Evolutionary conservation across 176 grass and related monocot genomes (phyloP).

Genomic region (Rhynchospora tenuis): DNA sequence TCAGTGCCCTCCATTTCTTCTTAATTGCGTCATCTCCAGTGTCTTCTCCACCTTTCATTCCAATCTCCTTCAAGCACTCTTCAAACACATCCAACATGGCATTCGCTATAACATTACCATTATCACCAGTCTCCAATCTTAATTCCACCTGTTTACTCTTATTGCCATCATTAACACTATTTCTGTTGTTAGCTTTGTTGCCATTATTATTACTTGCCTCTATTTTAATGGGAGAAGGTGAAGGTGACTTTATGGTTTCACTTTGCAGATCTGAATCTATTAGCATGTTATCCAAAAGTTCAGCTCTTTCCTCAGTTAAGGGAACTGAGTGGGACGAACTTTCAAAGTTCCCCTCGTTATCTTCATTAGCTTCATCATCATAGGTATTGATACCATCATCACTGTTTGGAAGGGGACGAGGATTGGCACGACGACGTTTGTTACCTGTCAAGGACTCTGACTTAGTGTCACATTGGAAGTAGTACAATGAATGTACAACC

Average conservation of each 20-base stretch:
- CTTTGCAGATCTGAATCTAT: conserved; percentile 23
- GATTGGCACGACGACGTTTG: conserved; percentile 75
- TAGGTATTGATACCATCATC: not conserved
- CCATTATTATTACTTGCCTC: not conserved
- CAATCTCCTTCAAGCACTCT: conserved; percentile 53
- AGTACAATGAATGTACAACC: not conserved
- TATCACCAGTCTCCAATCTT: conserved; percentile 7
- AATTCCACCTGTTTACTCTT: conserved; percentile 25
- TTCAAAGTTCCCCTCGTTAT: conserved; percentile 28
- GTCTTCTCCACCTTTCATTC: not conserved
- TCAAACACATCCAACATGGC: conserved; percentile 63
- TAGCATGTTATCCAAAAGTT: not conserved
- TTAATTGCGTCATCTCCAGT: conserved; percentile 29
- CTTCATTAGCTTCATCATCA: conserved; percentile 35
- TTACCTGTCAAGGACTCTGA: conserved; percentile 29
- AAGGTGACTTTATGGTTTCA: conserved; percentile 24
- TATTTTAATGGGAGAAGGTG: not conserved
- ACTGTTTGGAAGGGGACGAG: conserved; percentile 21
- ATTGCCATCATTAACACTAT: conserved; percentile 13
- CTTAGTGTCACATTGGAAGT: not conserved
- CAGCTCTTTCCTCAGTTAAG: conserved; percentile 23
- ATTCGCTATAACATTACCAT: conserved; percentile 36
- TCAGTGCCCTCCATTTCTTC: conserved; percentile 57
- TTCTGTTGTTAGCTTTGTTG: conserved; percentile 1
- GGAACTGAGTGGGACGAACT: not conserved